Percentiles rank a stretch among this genome's conserved stretches.
Evolutionary conservation across 1,284 basidiomycete species (phyloP).

Genomic region (Meripilus lineatus): DNA sequence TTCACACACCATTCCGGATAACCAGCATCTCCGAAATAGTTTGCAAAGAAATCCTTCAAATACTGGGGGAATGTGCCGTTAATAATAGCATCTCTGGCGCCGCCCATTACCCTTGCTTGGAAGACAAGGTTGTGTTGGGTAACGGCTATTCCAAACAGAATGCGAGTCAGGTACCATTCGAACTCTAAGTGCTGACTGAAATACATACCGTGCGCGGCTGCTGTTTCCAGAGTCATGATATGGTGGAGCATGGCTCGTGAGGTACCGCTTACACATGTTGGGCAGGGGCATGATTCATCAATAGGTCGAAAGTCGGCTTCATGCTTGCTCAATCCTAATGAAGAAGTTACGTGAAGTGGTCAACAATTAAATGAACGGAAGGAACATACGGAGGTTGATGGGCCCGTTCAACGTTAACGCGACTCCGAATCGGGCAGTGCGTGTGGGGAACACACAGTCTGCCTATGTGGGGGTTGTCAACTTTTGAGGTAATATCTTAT

Average conservation of each 20-base stretch:
- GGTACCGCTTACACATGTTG: conserved; percentile 62
- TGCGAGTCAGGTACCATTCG: conserved; percentile 9
- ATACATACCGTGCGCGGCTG: conserved; percentile 68
- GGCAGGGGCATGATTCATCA: conserved; percentile 73
- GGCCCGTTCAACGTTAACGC: conserved; percentile 77
- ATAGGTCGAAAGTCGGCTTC: conserved; percentile 64
- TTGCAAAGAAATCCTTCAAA: conserved; percentile 64
- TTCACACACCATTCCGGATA: conserved; percentile 84
- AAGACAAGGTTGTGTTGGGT: conserved; percentile 80
- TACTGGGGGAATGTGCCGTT: conserved; percentile 73
- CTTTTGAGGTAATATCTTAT: conserved; percentile 3
- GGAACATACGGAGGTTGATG: conserved; percentile 64
- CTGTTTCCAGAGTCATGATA: conserved; percentile 70
- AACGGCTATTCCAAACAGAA: conserved; percentile 41
- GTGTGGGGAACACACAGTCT: conserved; percentile 86
- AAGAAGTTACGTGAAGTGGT: background rate
- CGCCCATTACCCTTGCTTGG: conserved; percentile 78
- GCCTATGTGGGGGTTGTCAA: conserved; percentile 43
- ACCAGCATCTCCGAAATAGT: conserved; percentile 63
- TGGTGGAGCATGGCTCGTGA: conserved; percentile 72
- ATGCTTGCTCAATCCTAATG: conserved; percentile 62
- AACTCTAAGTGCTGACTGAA: conserved; percentile 14
- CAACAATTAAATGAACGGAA: background rate
- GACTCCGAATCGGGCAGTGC: conserved; percentile 83
- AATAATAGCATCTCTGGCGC: conserved; percentile 73